These are phyloP conservation scores for Amanita rubescens DNA, from an alignment of 768 basidiomycete genomes.

Conservation along the genomic window DNA sequence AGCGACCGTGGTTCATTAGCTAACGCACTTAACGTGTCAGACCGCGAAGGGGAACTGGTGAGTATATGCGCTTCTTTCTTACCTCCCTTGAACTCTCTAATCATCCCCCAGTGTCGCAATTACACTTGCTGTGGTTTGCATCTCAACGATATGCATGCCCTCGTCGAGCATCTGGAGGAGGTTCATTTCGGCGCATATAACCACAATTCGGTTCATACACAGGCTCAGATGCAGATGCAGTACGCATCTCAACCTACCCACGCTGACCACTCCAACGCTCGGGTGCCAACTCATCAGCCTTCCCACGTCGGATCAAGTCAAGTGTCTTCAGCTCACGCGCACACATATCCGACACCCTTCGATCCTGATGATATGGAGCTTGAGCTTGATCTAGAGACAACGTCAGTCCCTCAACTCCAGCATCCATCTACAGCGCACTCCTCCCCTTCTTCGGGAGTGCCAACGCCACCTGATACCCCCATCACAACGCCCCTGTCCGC, in stretches of 20 bases:
- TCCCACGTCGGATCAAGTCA: slow-evolving; percentile 11
- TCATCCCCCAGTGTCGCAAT: slow-evolving; percentile 58
- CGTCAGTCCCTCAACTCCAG: slow-evolving; percentile 10
- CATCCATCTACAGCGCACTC: slow-evolving; percentile 22
- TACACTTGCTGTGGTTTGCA: slow-evolving; percentile 86
- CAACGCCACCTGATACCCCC: slow-evolving; percentile 43
- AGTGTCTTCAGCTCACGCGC: slow-evolving; percentile 12
- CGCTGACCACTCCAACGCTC: slow-evolving; percentile 20
- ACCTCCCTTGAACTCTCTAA: not conserved
- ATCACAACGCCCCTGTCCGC: slow-evolving; percentile 41
- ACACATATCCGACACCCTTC: slow-evolving; percentile 39
- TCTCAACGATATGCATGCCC: slow-evolving; percentile 45
- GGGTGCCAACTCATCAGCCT: slow-evolving; percentile 15
- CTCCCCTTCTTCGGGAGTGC: slow-evolving; percentile 34
- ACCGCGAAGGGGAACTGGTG: slow-evolving; percentile 68
- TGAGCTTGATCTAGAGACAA: slow-evolving; percentile 49
- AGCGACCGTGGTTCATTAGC: slow-evolving; percentile 48
- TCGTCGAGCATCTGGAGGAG: slow-evolving; percentile 90
- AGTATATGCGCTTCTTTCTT: slow-evolving; percentile 6
- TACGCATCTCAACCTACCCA: slow-evolving; percentile 35
- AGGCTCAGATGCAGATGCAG: slow-evolving; percentile 37
- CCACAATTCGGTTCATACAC: slow-evolving; percentile 25
- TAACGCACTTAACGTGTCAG: slow-evolving; percentile 60
- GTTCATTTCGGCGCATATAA: slow-evolving; percentile 75
- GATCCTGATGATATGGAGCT: slow-evolving; percentile 82